A percentile compares a stretch with the other conserved stretches of the same genome.
Evolutionary conservation across 1,284 basidiomycete species (phyloP).

Genomic region (Trichosporon sp.): DNA sequence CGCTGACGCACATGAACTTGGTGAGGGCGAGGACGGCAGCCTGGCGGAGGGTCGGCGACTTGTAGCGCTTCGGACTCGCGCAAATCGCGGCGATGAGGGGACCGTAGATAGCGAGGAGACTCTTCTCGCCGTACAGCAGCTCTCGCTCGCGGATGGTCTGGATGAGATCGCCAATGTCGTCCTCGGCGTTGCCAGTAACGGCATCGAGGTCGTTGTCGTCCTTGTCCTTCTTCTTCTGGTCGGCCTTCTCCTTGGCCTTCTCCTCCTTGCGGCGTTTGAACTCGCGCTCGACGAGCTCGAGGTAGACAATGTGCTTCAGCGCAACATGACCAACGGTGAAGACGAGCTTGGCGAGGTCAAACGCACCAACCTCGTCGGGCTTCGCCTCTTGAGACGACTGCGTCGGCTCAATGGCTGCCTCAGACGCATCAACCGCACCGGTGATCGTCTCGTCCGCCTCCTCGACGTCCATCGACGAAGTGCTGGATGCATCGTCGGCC

Average conservation of each 20-base stretch:
- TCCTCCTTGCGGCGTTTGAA: conserved; percentile 96
- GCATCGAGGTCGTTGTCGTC: conserved; percentile 90
- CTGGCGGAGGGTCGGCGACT: conserved; percentile 84
- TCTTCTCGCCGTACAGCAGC: conserved; percentile 80
- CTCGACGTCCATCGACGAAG: conserved; percentile 20
- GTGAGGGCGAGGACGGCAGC: conserved; percentile 87
- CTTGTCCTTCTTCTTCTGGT: conserved; percentile 60
- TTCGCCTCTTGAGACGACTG: conserved; percentile 24
- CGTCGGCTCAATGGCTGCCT: background rate
- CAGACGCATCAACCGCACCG: background rate
- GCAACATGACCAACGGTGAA: conserved; percentile 96
- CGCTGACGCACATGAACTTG: conserved; percentile 96
- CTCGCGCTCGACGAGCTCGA: conserved; percentile 95
- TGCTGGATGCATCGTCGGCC: background rate
- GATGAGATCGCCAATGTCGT: conserved; percentile 94
- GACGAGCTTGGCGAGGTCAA: conserved; percentile 84
- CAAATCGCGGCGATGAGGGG: conserved; percentile 89
- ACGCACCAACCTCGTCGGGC: conserved; percentile 71
- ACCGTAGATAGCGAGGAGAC: conserved; percentile 81
- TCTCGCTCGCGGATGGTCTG: conserved; percentile 81
- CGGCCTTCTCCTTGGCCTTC: conserved; percentile 64
- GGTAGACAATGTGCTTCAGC: conserved; percentile 95
- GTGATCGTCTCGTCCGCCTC: conserved; percentile 21
- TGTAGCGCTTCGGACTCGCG: conserved; percentile 75
- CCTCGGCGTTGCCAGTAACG: conserved; percentile 95